Base-by-base conservation (phyloP, 2,329 filamentous ascomycete genomes). In the Fusarium brevicatenulatum region DNA sequence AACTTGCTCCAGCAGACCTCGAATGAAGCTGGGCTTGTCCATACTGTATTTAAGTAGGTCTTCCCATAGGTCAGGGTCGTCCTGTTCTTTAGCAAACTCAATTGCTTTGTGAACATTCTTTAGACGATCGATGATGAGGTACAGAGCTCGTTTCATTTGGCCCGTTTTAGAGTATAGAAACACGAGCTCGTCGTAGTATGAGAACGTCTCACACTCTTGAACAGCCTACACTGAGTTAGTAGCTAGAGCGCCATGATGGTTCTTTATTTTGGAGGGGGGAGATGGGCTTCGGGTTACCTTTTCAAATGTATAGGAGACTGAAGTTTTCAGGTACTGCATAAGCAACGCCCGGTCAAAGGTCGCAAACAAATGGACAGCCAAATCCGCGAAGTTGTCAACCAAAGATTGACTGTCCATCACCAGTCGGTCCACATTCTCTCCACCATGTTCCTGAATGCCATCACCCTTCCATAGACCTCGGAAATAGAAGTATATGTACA, bases 21-120 rank as follows among this genome's bases (percentile, higher is more conserved):
- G 92, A 74, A 99, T 98, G 83, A 99, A 99, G 44, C 90, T 90
- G 2, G 96, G 96, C 79, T 98, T 97, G 83, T 98, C 95, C 96
- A 99, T 98, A 68, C 93, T 95, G 81, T 98, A 98, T 76, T 95
- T 91, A 10, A 99, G 89, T 12, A 99, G 87, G 78, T 98, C 95
- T 72, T 97, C 93, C 96, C 96, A 99, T 0, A 99, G 87, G 76
- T 98, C 95, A 1, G 92, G 91, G 77, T 98, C 95, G 71, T 96
- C 91, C 79, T 98, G 95, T 70, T 95, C 92, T 81, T 98, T 98
- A 60, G 95, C 95, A 78, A 99, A 99, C 3, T 92, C 89, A 75
- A 99, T 99, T 13, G 96, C 96, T 75, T 96, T 95, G 55, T 92
- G 92, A 55, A 98, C 95, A 79, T 99, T 94, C 66, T 91, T 91